Base-by-base conservation (phyloP, 2,329 filamentous ascomycete genomes). In the Penicillium glabrum region DNA sequence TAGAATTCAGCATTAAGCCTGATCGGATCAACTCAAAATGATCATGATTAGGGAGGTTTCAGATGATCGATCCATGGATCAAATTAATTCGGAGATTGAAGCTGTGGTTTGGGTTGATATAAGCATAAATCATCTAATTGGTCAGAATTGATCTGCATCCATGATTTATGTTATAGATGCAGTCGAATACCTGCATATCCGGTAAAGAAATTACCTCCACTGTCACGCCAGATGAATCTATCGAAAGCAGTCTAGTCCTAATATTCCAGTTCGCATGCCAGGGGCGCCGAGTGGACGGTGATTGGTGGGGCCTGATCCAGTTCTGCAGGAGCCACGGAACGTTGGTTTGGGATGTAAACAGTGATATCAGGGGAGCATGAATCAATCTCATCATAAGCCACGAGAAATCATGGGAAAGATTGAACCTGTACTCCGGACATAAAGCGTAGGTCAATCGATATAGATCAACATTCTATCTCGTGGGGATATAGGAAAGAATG, bases 271-370 rank as follows among this genome's bases (percentile, higher is more conserved):
- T 59, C 47, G 46, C 49, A 53, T 61, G 50, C 54, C 54, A 58
- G 54, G 60, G 58, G 53, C 33, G 14, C 26, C 29, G 3, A 41
- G 46, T 43, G 16, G 24, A 26, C 46, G 35, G 35, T 59, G 50
- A 59, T 58, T 60, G 51, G 45, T 51, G 50, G 56, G 51, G 46
- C 54, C 54, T 61, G 63, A 58, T 60, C 63, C 59, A 63, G 57
- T 61, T 59, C 59, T 62, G 61, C 59, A 64, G 61, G 60, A 65
- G 60, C 60, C 63, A 63, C 55, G 63, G 63, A 61, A 62, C 56
- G 47, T 51, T 46, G 48, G 37, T 14, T 49, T 14, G 39, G 14
- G 37, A 46, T 14, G 13, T 48, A 54, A 52, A 54, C 51, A 50
- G 26, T 41, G 16, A 39, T 39, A 39, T 39, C 35, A 33, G 13